Conservation (phyloP, 2,329 filamentous ascomycete species). For the Penicillium sp. region DNA sequence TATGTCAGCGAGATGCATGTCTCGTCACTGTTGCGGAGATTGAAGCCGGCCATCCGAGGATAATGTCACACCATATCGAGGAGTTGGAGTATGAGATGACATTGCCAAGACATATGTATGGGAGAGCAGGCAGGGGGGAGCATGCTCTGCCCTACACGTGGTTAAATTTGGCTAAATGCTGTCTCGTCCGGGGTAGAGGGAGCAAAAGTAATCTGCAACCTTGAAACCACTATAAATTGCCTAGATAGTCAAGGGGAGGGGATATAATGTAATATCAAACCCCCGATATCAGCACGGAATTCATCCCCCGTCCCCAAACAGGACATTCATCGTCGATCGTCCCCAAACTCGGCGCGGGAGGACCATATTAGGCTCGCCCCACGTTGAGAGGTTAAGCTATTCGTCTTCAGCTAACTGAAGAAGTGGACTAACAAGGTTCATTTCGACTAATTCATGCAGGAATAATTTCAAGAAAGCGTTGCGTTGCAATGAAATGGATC, state of each 20-base stretch:
- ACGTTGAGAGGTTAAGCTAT: neutral
- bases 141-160: neutral
- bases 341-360: constrained; percentile 1
- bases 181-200: neutral
- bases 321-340: constrained; percentile 12
- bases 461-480: too few species aligned
- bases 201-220: neutral
- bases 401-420: neutral
- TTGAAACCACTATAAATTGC: neutral
- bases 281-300: constrained; percentile 8
- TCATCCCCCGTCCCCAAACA: constrained; percentile 12
- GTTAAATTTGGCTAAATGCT: neutral
- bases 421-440: neutral
- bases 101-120: neutral
- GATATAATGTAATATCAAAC: neutral
- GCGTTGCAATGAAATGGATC: too few species aligned
- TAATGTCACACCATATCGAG: neutral
- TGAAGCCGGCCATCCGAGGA: neutral
- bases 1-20: neutral
- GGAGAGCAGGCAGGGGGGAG: neutral
- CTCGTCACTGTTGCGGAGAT: neutral
- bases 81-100: neutral
- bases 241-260: constrained; percentile 8
- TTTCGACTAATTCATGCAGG: neutral
- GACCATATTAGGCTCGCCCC: neutral